Conservation (phyloP, 129 eudicot species). For the Centaurea solstitialis region DNA sequence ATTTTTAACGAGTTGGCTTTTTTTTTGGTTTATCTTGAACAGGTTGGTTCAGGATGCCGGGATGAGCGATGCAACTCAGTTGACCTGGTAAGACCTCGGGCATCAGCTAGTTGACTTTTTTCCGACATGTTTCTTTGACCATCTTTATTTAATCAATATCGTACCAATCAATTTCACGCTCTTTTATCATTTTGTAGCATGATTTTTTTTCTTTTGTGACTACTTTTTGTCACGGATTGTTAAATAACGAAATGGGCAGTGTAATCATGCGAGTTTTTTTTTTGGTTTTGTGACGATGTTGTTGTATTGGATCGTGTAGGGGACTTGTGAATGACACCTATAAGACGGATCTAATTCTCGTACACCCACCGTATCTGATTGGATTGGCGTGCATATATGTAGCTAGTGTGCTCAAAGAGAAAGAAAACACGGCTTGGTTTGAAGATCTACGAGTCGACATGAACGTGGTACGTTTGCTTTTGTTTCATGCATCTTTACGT, state of each 20-base stretch:
- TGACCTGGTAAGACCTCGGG: slow-evolving; percentile 61
- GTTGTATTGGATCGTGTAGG: slow-evolving; percentile 40
- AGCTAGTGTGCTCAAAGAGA: slow-evolving; percentile 81
- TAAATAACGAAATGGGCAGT: background rate
- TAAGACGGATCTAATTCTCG: slow-evolving; percentile 87
- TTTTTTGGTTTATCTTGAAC: slow-evolving; percentile 18
- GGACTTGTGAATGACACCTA: slow-evolving; percentile 96
- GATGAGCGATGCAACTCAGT: slow-evolving; percentile 84
- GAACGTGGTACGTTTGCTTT: slow-evolving; percentile 63
- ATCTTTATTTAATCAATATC: background rate
- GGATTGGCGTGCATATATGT: slow-evolving; percentile 91
- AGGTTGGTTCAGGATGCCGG: slow-evolving; percentile 95
- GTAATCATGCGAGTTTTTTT: too few relatives aligned
- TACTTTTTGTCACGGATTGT: background rate
- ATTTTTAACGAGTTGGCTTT: background rate
- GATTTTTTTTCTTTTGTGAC: background rate
- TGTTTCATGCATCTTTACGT: background rate
- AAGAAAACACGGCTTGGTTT: slow-evolving; percentile 93
- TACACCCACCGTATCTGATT: slow-evolving; percentile 93
- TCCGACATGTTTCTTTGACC: background rate
- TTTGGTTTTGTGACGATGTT: background rate
- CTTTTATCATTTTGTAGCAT: background rate
- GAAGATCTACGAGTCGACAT: slow-evolving; percentile 97
- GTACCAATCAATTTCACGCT: slow-evolving; percentile 6
- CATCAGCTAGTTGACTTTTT: slow-evolving; percentile 15